Evolutionary conservation across 1,284 basidiomycete species (phyloP), one percentile per base, ranked within the genome.

Genomic region (Trichosporon sp.): DNA sequence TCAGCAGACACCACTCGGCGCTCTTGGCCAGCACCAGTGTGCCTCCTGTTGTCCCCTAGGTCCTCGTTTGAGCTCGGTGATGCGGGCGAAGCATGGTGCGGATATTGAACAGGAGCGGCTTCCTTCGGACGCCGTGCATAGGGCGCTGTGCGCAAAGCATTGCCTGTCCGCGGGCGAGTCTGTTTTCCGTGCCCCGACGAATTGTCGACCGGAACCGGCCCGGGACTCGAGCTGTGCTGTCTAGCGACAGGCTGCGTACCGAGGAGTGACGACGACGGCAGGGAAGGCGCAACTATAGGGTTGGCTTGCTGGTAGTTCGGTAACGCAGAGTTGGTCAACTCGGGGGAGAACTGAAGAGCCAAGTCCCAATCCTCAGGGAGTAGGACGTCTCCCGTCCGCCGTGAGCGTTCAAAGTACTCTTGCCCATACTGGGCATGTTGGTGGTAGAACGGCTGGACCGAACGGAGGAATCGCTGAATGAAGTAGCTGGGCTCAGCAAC

Each of bases 111-210:
- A 7, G 49, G 49, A 9, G 25, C 49, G 27, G 49, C 49, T 54
- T 54, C 49, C 49, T 54, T 54, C 31, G 49, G 49, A 27, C 49
- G 49, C 49, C 49, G 49, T 29, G 49, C 49, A 54, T 54, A 54
- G 49, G 49, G 49, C 49, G 49, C 49, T n/a, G 49, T 54, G 49
- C 49, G 49, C 49, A 54, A 16, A 29, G 49, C 49, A 27, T 54
- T 54, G 3, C 49, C 49, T 16, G 49, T 29, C n/a, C 49, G 49
- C 13, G 27, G 49, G 2, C 49, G 49, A 29, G 49, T 16, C 29
- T 31, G 49, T 27, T 54, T 54, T 27, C 49, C 49, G 31, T 16
- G 49, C 49, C 49, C 49, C 16, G 25, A 54, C 14, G 49, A 54
- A 13, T 54, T 54, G 19, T 54, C 49, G 11, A 16, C 27, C 6